Percentiles rank a stretch among this genome's conserved stretches.
Evolutionary conservation across 331 rosid genomes (phyloP).

Genomic region (Spiraea crenata): DNA sequence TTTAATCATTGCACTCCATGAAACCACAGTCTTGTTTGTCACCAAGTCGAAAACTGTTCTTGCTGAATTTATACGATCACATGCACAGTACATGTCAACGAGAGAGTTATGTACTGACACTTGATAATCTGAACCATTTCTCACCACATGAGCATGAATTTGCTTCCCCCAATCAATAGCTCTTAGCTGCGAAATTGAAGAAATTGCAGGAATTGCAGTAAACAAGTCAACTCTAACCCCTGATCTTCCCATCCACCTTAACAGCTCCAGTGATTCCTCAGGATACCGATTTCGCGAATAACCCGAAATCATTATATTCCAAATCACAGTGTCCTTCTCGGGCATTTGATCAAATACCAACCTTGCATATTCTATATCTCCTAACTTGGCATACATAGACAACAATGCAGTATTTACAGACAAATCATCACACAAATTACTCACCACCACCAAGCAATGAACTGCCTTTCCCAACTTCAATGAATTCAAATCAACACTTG

Average conservation of each 20-base stretch:
- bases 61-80: constrained; percentile 38
- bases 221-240: constrained; percentile 64
- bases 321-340: constrained; percentile 63
- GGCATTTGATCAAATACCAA: constrained; percentile 59
- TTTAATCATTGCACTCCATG: constrained; percentile 77
- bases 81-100: constrained; percentile 61
- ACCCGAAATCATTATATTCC: constrained; percentile 72
- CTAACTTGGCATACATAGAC: constrained; percentile 65
- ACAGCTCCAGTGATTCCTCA: constrained; percentile 44
- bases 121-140: constrained; percentile 64
- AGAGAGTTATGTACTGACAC: constrained; percentile 64
- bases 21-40: constrained; percentile 48
- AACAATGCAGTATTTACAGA: constrained; percentile 62
- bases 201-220: constrained; percentile 66
- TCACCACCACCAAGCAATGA: constrained; percentile 48
- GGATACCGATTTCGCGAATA: constrained; percentile 38
- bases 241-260: constrained; percentile 51
- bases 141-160: constrained; percentile 62
- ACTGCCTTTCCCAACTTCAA: constrained; percentile 42
- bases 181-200: constrained; percentile 49
- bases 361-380: constrained; percentile 42
- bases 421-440: constrained; percentile 44
- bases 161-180: constrained; percentile 53
- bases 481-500: constrained; percentile 40
- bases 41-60: constrained; percentile 40